Evolutionary conservation across 148 eudicot genomes (phyloP).

Genomic region (Camellia lanceoleosa): DNA sequence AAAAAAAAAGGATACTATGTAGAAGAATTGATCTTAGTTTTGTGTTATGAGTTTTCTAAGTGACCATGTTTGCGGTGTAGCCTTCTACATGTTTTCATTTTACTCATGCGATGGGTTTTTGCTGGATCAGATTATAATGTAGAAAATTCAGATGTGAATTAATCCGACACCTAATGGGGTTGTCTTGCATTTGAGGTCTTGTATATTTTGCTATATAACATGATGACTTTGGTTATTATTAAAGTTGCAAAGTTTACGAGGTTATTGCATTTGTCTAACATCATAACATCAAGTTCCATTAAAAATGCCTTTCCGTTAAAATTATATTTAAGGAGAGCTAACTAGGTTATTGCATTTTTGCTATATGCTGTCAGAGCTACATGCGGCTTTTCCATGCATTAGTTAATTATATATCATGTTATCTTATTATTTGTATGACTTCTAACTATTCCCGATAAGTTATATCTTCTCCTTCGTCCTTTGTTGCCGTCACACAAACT

Average conservation of each 20-base stretch:
- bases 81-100: neutral
- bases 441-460: no score
- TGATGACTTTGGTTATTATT: neutral
- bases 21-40: neutral
- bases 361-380: no score
- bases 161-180: neutral
- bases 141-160: neutral
- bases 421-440: no score
- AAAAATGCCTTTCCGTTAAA: no score
- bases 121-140: neutral
- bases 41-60: neutral
- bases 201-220: neutral
- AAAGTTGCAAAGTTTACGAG: neutral
- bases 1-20: neutral
- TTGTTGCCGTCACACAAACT: no score
- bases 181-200: constrained; percentile 6
- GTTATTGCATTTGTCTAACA: neutral
- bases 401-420: no score
- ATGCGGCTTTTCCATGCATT: no score
- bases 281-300: neutral
- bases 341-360: no score
- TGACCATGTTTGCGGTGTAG: no score
- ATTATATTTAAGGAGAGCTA: no score
- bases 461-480: no score
- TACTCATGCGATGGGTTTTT: neutral